These are phyloP conservation scores for Xylaria longipes DNA, from an alignment of 495 filamentous ascomycete species.

Conservation along the genomic window DNA sequence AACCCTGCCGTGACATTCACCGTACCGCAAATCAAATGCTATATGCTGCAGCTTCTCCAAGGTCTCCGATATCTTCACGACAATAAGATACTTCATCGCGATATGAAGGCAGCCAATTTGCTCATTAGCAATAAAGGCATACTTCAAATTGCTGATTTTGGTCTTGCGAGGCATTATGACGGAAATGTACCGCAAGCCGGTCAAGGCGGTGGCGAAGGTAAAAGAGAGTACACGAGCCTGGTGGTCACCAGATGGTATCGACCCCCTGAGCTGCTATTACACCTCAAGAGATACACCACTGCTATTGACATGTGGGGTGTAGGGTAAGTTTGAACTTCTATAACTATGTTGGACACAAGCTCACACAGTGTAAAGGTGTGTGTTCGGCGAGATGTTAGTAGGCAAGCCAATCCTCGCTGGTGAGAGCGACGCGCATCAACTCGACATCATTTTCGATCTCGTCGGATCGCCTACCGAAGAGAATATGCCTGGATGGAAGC, in stretches of 20 bases:
- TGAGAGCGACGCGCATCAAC: slow-evolving; percentile 86
- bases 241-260: slow-evolving; percentile 98
- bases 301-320: slow-evolving; percentile 99
- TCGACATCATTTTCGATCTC: slow-evolving; percentile 90
- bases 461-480: slow-evolving; percentile 89
- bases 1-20: slow-evolving; percentile 89
- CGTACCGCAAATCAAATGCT: slow-evolving; percentile 94
- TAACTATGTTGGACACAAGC: slow-evolving; percentile 14
- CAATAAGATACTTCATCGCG: slow-evolving; percentile 88
- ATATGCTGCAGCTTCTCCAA: slow-evolving; percentile 91
- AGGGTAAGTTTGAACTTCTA: slow-evolving; percentile 64
- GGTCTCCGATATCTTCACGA: slow-evolving; percentile 89
- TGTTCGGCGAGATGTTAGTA: slow-evolving; percentile 98
- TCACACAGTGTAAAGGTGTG: slow-evolving; percentile 67
- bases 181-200: slow-evolving; percentile 80
- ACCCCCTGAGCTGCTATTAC: slow-evolving; percentile 89
- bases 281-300: slow-evolving; percentile 86
- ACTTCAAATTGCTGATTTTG: slow-evolving; percentile 97
- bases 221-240: slow-evolving; percentile 88
- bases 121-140: slow-evolving; percentile 94
- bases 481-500: slow-evolving; percentile 90
- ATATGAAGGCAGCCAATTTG: slow-evolving; percentile 99
- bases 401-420: slow-evolving; percentile 92
- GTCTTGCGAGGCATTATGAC: slow-evolving; percentile 91
- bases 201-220: slow-evolving; percentile 81